Percentiles rank a stretch among this genome's conserved stretches.
phyloP scores from a whole-genome alignment of 2,329 filamentous ascomycete genomes.

The Colletotrichum navitas region DNA sequence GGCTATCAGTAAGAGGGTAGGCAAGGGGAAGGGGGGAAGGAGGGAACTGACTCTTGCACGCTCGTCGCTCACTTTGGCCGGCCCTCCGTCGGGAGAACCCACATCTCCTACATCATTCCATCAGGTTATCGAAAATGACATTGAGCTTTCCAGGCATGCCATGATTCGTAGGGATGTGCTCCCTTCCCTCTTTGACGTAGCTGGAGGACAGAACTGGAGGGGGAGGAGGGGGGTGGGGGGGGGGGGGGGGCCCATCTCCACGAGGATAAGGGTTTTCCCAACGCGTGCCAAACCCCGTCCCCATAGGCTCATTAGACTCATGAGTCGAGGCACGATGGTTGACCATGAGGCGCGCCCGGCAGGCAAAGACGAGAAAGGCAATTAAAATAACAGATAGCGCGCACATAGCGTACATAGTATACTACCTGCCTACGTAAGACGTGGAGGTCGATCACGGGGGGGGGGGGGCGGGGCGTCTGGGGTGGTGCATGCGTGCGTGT shows the following conservation, averaged over 20 bases:
- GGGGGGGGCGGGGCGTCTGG: neutral
- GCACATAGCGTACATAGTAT: neutral
- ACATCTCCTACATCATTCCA: conserved; percentile 21
- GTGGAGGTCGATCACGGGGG: conserved; percentile 3
- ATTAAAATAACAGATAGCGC: neutral
- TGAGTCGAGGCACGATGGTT: conserved; percentile 1
- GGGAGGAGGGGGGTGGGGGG: no score
- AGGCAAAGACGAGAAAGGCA: neutral
- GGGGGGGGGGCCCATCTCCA: neutral
- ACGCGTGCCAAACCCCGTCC: neutral
- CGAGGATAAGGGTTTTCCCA: neutral
- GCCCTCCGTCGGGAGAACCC: neutral
- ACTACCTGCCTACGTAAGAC: neutral
- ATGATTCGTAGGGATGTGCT: neutral
- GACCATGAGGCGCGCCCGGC: neutral
- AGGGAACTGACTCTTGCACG: conserved; percentile 20
- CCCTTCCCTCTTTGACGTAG: conserved; percentile 2
- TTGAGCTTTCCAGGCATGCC: neutral
- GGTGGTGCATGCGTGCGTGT: neutral
- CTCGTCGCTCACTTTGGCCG: neutral
- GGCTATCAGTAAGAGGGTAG: neutral
- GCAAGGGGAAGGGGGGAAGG: neutral
- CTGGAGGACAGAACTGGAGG: neutral
- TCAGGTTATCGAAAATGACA: conserved; percentile 13
- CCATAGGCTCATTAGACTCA: neutral